A percentile compares a stretch with the other conserved stretches of the same genome.
These are phyloP conservation scores for Yamadazyma nakazawae DNA, from an alignment of 805 yeast genomes.

Conservation along the genomic window DNA sequence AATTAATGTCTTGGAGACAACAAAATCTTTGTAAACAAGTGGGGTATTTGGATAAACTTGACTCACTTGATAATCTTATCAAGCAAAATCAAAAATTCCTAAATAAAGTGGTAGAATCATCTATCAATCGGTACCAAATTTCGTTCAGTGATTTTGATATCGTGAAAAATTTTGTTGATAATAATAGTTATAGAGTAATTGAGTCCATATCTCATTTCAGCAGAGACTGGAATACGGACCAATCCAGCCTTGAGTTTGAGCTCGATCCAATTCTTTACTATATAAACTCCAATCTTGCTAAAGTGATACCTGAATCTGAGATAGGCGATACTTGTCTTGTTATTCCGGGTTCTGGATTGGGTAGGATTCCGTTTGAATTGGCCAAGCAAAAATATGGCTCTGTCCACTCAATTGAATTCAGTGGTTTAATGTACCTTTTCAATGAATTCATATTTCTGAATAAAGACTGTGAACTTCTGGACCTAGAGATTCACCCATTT, in stretches of 20 bases:
- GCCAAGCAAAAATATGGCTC: constrained; percentile 37
- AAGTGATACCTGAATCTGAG: constrained; percentile 25
- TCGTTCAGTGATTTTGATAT: constrained; percentile 31
- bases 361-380: constrained; percentile 69
- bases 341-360: constrained; percentile 88
- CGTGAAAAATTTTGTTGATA: constrained; percentile 11
- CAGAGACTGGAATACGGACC: constrained; percentile 68
- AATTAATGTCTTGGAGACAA: constrained; percentile 52
- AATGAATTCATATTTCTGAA: constrained; percentile 52
- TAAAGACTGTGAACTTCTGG: constrained; percentile 16
- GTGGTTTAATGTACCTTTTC: constrained; percentile 71
- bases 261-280: constrained; percentile 53
- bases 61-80: constrained; percentile 46
- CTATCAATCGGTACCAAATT: constrained; percentile 44
- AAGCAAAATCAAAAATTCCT: constrained; percentile 48
- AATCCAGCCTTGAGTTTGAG: constrained; percentile 11
- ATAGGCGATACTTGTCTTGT: constrained; percentile 48
- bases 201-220: constrained; percentile 74
- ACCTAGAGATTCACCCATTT: constrained; percentile 38
- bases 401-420: constrained; percentile 75
- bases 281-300: constrained; percentile 41
- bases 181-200: constrained; percentile 39
- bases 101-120: constrained; percentile 41
- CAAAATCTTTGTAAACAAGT: constrained; percentile 50
- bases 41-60: constrained; percentile 54